Conservation (phyloP, 345 rosid genomes). For the Mercurialis annua region DNA sequence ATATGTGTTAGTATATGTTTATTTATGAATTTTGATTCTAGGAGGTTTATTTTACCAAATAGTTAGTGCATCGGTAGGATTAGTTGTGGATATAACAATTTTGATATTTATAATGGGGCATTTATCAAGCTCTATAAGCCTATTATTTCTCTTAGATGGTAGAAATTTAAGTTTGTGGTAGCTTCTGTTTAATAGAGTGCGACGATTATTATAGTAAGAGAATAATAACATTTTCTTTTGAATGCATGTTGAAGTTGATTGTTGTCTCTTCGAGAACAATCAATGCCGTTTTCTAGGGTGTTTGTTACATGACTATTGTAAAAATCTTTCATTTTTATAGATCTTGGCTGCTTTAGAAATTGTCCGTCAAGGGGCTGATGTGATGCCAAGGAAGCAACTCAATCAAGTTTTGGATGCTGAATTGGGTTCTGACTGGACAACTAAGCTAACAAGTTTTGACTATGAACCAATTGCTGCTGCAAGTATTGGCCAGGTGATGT, state of each 20-base stretch:
- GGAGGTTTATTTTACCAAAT: not conserved
- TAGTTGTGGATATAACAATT: not conserved
- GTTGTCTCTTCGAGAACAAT: not conserved
- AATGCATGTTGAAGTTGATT: not conserved
- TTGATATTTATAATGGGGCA: not conserved
- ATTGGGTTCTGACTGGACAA: constrained; percentile 78
- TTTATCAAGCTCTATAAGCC: too few relatives aligned
- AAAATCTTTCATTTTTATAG: constrained; percentile 38
- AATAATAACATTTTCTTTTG: not conserved
- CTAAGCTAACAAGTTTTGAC: constrained; percentile 79
- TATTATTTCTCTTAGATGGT: too few relatives aligned
- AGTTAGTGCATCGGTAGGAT: too few relatives aligned
- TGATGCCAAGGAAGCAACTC: constrained; percentile 94
- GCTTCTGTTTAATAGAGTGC: too few relatives aligned
- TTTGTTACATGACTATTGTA: constrained; percentile 5
- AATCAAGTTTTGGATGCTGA: constrained; percentile 82
- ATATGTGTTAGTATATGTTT: not conserved
- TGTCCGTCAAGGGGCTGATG: constrained; percentile 99
- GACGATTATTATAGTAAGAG: not conserved
- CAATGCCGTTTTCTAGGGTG: too few relatives aligned
- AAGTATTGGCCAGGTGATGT: constrained; percentile 90
- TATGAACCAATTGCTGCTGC: constrained; percentile 97
- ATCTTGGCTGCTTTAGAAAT: constrained; percentile 92
- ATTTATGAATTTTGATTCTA: not conserved
- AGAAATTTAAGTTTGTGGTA: too few relatives aligned